phyloP scores from a whole-genome alignment of 2,329 filamentous ascomycete genomes.

The Hypoxylon sp. region DNA sequence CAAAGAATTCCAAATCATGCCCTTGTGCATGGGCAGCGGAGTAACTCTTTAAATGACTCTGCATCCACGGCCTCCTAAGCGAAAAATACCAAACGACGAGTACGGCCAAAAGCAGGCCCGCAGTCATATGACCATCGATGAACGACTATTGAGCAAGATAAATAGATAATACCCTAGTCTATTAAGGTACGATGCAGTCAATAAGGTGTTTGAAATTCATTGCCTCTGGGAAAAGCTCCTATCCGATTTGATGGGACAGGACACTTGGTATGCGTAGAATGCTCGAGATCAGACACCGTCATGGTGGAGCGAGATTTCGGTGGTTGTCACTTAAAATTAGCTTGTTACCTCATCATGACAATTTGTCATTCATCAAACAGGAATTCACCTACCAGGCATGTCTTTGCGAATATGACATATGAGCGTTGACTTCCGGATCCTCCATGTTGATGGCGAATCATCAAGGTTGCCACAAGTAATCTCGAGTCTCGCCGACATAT shows the following conservation, averaged over 20 bases:
- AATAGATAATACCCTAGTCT: conserved; percentile 23
- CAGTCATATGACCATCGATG: conserved; percentile 30
- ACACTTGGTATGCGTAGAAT: conserved; percentile 4
- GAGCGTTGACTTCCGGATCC: not conserved
- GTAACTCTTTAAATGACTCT: conserved; percentile 27
- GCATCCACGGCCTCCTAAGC: conserved; percentile 28
- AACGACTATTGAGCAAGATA: conserved; percentile 35
- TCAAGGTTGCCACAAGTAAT: conserved; percentile 3
- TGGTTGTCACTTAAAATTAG: conserved; percentile 5
- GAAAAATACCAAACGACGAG: conserved; percentile 19
- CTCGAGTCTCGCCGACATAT: conserved; percentile 6
- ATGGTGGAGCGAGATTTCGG: conserved; percentile 9
- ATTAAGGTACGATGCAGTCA: conserved; percentile 11
- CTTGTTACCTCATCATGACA: conserved; percentile 15
- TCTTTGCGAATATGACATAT: not conserved
- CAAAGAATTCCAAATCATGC: conserved; percentile 44
- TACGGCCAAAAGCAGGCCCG: conserved; percentile 29
- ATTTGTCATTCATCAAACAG: conserved; percentile 8
- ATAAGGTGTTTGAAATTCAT: conserved; percentile 26
- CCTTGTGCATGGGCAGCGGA: conserved; percentile 13
- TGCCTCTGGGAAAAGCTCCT: not conserved
- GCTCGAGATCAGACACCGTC: not conserved
- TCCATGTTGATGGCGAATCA: not conserved
- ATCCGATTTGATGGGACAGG: conserved; percentile 14
- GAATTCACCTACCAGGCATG: conserved; percentile 9